Evolutionary conservation across 306 rosid species (phyloP), one percentile per base, ranked within the genome.

Genomic region (Hippophae gyantsensis): DNA sequence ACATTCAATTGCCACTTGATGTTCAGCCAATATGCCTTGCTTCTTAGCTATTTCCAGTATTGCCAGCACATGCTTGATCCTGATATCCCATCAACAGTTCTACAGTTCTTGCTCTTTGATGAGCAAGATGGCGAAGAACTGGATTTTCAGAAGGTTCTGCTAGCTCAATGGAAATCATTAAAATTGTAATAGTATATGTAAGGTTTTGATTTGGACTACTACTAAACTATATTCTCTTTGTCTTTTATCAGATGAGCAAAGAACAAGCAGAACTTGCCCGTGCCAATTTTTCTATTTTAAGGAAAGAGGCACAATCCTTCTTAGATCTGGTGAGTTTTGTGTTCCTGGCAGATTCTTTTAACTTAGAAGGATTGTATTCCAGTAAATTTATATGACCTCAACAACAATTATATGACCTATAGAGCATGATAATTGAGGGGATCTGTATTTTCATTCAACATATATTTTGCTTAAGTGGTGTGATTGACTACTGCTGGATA

Each of bases 31-130:
- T 92, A 87, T 69, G 95, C 96, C 26, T 60, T 92, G 74, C 82
- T 92, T 70, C 93, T 92, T 64, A 83, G 98, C 92, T 92, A 87
- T 79, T 86, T 92, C 68, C 98, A 92, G 79, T 92, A 92, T 74
- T 92, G 96, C 68, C 87, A 72, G 61, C 86, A 92, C 78, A 71
- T 92, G 62, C 84, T 87, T 72, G 89, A 87, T 69, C 96, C 95
- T 8, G 93, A 87, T 78, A 83, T 92, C 69, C 98, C 98, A 38
- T 74, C 85, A 71, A 76, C 87, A 38, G 89, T 92, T 78, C 79
- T 87, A 76, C 98, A 87, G 41, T 81, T 76, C 75, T 72, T 92
- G 79, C 77, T 87, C 58, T 83, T 80, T 54, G 83, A 72, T 72
- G 96, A 83, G 67, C 87, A 81, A 83, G 98, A 85, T 61, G 85